phyloP scores from a whole-genome alignment of 805 yeast genomes.

The Pichia eremophila region DNA sequence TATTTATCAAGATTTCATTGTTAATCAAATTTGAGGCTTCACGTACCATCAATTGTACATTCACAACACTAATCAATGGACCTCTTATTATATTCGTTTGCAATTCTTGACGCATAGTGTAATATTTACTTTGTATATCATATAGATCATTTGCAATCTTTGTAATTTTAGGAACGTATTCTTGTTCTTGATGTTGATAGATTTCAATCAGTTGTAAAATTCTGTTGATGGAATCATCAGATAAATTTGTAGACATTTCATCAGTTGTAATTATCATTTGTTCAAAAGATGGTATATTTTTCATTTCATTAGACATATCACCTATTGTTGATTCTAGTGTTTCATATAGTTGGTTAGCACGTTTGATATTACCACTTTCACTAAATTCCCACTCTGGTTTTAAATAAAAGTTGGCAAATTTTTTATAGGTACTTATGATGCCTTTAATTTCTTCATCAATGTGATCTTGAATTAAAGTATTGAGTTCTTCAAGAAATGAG shows the following conservation, averaged over 20 bases:
- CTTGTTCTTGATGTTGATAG: conserved; percentile 15
- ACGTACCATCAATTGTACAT: conserved; percentile 30
- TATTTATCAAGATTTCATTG: conserved; percentile 24
- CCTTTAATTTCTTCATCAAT: conserved; percentile 22
- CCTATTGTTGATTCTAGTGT: conserved; percentile 18
- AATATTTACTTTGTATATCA: conserved; percentile 27
- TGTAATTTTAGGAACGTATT: conserved; percentile 25
- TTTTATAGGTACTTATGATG: conserved; percentile 34
- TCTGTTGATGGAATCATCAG: conserved; percentile 17
- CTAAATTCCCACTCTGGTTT: conserved; percentile 7
- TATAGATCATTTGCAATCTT: conserved; percentile 28
- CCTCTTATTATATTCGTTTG: conserved; percentile 28
- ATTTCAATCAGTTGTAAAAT: conserved; percentile 15
- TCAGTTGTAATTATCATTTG: conserved; percentile 24
- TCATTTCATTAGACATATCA: conserved; percentile 14
- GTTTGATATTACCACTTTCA: conserved; percentile 11
- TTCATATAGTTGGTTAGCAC: conserved; percentile 15
- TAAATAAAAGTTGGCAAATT: conserved; percentile 30
- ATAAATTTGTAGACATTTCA: conserved; percentile 20
- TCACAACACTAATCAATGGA: conserved; percentile 27
- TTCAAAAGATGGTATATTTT: conserved; percentile 22
- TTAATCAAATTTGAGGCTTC: conserved; percentile 24
- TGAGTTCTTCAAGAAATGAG: conserved; percentile 23
- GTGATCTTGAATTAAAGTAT: conserved; percentile 28
- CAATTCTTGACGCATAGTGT: conserved; percentile 24